These are phyloP conservation scores for Aspergillus quadrilineatus DNA, from an alignment of 2,329 filamentous ascomycete species.

Conservation along the genomic window DNA sequence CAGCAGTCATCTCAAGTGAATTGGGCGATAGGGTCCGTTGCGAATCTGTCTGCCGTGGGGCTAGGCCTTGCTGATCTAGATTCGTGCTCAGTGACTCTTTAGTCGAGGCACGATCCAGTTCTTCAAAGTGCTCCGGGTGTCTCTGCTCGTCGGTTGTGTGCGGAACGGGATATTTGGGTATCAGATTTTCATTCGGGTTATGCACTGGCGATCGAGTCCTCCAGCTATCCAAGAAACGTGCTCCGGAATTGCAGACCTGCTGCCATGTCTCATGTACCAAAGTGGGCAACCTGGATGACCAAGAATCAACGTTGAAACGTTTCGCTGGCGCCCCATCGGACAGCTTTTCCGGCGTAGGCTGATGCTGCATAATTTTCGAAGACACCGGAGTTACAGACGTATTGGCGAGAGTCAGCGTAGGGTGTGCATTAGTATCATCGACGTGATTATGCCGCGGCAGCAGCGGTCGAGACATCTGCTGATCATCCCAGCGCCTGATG, in stretches of 20 bases:
- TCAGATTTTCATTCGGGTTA: not conserved
- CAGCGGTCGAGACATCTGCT: slow-evolving; percentile 25
- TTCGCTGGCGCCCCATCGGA: slow-evolving; percentile 10
- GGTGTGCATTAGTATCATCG: slow-evolving; percentile 7
- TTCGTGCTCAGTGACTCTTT: not conserved
- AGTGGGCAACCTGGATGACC: slow-evolving; percentile 11
- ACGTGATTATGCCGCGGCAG: slow-evolving; percentile 19
- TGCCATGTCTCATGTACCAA: slow-evolving; percentile 28
- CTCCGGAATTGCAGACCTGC: slow-evolving; percentile 32
- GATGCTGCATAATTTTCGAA: slow-evolving; percentile 5
- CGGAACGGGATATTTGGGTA: not conserved
- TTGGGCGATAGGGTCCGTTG: slow-evolving; percentile 7
- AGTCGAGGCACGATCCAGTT: not conserved
- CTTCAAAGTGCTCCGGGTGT: not conserved
- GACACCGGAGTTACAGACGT: slow-evolving; percentile 13
- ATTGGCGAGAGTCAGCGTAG: slow-evolving; percentile 16
- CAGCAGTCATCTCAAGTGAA: slow-evolving; percentile 16
- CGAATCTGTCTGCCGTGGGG: not conserved
- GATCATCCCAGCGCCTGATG: slow-evolving; percentile 30
- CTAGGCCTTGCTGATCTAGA: not conserved
- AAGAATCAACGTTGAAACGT: not conserved
- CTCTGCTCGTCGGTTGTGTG: not conserved
- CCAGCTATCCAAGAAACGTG: slow-evolving; percentile 15
- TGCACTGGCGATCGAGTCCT: not conserved
- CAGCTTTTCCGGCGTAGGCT: not conserved